These are phyloP conservation scores for Penicillium lagena DNA, from an alignment of 495 filamentous ascomycete genomes.

Conservation along the genomic window DNA sequence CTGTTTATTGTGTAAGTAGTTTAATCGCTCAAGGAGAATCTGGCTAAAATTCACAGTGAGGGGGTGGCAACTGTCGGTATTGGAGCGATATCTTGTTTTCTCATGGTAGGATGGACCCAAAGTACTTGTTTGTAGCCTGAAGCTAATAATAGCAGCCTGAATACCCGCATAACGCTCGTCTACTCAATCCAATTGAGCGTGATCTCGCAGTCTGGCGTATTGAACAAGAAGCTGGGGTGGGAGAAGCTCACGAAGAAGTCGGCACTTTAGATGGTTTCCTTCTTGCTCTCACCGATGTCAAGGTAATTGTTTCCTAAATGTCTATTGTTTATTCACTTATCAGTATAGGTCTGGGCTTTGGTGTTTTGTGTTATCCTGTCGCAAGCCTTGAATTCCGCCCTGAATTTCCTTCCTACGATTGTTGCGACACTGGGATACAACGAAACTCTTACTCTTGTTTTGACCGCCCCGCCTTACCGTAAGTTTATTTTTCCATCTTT, in stretches of 20 bases:
- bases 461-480: conserved; percentile 16
- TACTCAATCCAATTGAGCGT: conserved; percentile 15
- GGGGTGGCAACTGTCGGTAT: no score
- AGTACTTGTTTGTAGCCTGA: no score
- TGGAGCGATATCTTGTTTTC: no score
- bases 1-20: no score
- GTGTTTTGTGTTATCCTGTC: conserved; percentile 23
- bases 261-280: conserved; percentile 11
- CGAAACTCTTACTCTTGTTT: conserved; percentile 44
- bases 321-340: neutral
- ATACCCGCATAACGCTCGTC: conserved; percentile 23
- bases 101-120: no score
- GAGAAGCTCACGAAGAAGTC: conserved; percentile 17
- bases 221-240: conserved; percentile 21
- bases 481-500: conserved; percentile 2
- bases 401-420: conserved; percentile 76
- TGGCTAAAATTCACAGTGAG: no score
- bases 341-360: neutral
- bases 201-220: conserved; percentile 24
- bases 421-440: conserved; percentile 61
- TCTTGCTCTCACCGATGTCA: conserved; percentile 17
- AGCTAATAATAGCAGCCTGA: conserved; percentile 13
- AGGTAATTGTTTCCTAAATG: conserved; percentile 13
- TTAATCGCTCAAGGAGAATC: no score
- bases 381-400: conserved; percentile 19